Conservation (phyloP, 345 rosid species). For the Nasturtium officinale region DNA sequence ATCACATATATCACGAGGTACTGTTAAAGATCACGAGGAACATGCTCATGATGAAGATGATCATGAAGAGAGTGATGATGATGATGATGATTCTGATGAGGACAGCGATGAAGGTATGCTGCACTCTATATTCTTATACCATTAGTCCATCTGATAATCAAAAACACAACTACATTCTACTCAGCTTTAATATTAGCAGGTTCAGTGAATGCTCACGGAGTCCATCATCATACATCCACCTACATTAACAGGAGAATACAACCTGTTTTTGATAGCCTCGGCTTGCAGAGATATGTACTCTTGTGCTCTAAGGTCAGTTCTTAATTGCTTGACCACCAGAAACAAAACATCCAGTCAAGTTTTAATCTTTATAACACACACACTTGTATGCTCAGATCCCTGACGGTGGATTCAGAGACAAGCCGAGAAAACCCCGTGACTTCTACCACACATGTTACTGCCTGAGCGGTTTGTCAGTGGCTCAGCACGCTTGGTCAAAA, state of each 20-base stretch:
- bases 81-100: constrained; percentile 25
- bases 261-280: constrained; percentile 72
- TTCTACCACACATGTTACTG: constrained; percentile 95
- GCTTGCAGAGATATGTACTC: constrained; percentile 80
- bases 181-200: constrained; percentile 29
- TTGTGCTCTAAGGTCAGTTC: constrained; percentile 77
- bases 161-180: constrained; percentile 1
- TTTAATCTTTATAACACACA: too few relatives aligned
- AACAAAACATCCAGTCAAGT: not conserved
- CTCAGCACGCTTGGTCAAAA: constrained; percentile 67
- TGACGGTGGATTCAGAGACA: constrained; percentile 87
- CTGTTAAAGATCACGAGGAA: constrained; percentile 51
- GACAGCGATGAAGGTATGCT: constrained; percentile 17
- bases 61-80: constrained; percentile 29
- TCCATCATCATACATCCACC: constrained; percentile 40
- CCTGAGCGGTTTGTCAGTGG: constrained; percentile 77
- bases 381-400: constrained; percentile 49
- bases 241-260: constrained; percentile 40
- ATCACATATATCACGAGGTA: constrained; percentile 53
- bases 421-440: constrained; percentile 75
- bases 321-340: constrained; percentile 10
- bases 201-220: constrained; percentile 31
- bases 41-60: constrained; percentile 38
- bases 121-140: not conserved
- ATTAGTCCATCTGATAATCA: not conserved